Evolutionary conservation across 73 alveolate genomes (phyloP), one percentile per base, ranked within the genome.

Genomic region (Blepharisma japonicum): DNA sequence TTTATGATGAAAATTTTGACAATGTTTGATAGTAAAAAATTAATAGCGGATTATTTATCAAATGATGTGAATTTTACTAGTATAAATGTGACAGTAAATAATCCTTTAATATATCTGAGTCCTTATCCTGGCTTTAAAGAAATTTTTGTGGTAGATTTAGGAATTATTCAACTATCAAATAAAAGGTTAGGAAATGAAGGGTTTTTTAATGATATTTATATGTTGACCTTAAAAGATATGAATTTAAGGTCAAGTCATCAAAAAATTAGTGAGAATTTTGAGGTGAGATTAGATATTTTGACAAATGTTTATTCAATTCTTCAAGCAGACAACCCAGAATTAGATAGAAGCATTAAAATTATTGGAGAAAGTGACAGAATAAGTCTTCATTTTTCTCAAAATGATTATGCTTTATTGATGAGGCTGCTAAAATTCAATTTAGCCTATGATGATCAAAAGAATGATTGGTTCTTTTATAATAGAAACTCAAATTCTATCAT

Each of bases 381-480:
- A 18, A 61, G 5, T 0, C 74, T 61, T 2, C 49, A 14, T 61
- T 61, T 61, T 61, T 61, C 74, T 14, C 74, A 61, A 9, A 25
- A 18, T n/a, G 74, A 61, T 25, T 61, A 61, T 25, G 23, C 47
- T 14, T 25, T 61, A 39, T n/a, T 45, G 14, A 18, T 70, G 61
- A 70, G 27, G 27, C 9, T n/a, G 0, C 14, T 70, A n/a, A 54
- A 70, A 7, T 14, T 70, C 71, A 70, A 70, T 45, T 39, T 70
- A 14, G 46, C 66, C 27, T 70, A 70, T 70, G 80, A 70, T 70
- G 80, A 70, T 25, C 56, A 70, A n/a, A 9, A 2, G 80, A 39
- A 61, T 8, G 23, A 61, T 25, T 61, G 42, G 3, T 32, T 32
- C 42, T 32, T 32, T 32, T 32, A 32, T 32, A 3, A 3, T 32